Evolutionary conservation across 2,329 filamentous ascomycete species (phyloP).

Genomic region (Cryphonectria japonica): DNA sequence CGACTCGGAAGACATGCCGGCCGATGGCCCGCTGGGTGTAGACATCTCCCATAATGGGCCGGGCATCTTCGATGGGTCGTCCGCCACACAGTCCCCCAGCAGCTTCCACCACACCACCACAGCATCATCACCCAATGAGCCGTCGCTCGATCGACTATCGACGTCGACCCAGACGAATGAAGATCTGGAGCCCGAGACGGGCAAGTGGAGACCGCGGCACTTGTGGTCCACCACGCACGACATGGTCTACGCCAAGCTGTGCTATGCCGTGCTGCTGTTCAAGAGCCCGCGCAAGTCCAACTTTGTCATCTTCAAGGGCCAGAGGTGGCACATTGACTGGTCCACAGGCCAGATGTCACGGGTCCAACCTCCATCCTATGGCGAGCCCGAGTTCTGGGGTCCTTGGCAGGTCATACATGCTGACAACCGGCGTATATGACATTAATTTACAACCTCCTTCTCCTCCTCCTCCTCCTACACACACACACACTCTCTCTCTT

Average conservation of each 20-base stretch:
- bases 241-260: slow-evolving; percentile 62
- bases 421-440: slow-evolving; percentile 52
- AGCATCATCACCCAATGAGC: background rate
- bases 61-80: slow-evolving; percentile 10
- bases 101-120: background rate
- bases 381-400: slow-evolving; percentile 52
- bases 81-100: background rate
- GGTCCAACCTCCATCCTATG: slow-evolving; percentile 58
- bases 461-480: too few species aligned
- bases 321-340: slow-evolving; percentile 65
- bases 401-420: slow-evolving; percentile 55
- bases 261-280: slow-evolving; percentile 62
- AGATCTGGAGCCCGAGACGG: slow-evolving; percentile 51
- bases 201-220: slow-evolving; percentile 61
- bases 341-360: slow-evolving; percentile 57
- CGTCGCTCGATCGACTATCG: slow-evolving; percentile 44
- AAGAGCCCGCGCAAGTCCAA: slow-evolving; percentile 61
- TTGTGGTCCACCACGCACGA: slow-evolving; percentile 60
- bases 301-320: slow-evolving; percentile 60
- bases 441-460: background rate
- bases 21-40: slow-evolving; percentile 21
- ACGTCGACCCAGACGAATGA: slow-evolving; percentile 51
- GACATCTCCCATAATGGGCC: slow-evolving; percentile 31
- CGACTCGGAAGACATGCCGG: slow-evolving; percentile 11
- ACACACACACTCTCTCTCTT: background rate